A percentile compares a stretch with the other conserved stretches of the same genome.
phyloP scores from a whole-genome alignment of 352 stramenopile species.

The Pythium monospermum region DNA sequence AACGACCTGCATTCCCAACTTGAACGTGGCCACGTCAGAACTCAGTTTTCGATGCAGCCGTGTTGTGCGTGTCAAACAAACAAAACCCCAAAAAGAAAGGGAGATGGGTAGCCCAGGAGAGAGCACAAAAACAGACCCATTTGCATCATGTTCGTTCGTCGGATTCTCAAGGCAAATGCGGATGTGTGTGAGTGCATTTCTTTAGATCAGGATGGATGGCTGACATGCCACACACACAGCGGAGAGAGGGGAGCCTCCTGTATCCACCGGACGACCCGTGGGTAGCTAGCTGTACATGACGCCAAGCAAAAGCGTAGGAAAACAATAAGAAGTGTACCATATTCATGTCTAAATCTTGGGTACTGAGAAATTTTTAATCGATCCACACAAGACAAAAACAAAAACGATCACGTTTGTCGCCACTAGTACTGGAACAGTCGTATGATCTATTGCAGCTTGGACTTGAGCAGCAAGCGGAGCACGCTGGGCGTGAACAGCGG shows the following conservation, averaged over 20 bases:
- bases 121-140: background rate
- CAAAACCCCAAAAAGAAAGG: too few relatives aligned
- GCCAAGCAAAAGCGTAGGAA: too few relatives aligned
- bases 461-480: constrained; percentile 53
- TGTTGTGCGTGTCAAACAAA: too few relatives aligned
- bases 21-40: constrained; percentile 19
- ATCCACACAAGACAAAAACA: too few relatives aligned
- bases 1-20: background rate
- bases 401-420: too few relatives aligned
- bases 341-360: too few relatives aligned
- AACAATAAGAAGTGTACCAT: too few relatives aligned
- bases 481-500: constrained; percentile 72
- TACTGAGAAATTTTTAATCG: too few relatives aligned
- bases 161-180: constrained; percentile 10
- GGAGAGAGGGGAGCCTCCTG: background rate
- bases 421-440: too few relatives aligned
- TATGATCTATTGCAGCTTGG: constrained; percentile 52
- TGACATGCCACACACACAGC: background rate
- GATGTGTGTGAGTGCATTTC: constrained; percentile 8
- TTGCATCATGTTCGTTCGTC: constrained; percentile 2
- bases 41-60: constrained; percentile 19
- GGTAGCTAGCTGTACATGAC: background rate
- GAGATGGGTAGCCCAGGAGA: background rate
- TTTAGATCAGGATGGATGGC: background rate
- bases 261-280: background rate